Percentiles rank a stretch among this genome's conserved stretches.
phyloP scores from a whole-genome alignment of 169 alveolate genomes.

The Toxoplasma gondii region DNA sequence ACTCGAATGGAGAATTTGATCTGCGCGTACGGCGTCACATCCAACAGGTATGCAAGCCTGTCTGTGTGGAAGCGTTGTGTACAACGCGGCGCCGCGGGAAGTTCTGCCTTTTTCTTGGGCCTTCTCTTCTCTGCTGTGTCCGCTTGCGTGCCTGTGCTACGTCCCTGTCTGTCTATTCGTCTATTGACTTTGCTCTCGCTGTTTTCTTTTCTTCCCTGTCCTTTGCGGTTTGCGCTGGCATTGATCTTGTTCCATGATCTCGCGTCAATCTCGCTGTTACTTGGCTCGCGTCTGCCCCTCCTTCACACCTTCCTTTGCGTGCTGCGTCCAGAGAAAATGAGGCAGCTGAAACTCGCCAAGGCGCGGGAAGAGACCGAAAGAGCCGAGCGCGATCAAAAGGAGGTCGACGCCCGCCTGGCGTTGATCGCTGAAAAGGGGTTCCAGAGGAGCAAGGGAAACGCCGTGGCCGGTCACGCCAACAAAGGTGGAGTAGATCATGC shows the following conservation, averaged over 20 bases:
- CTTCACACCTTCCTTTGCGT: neutral
- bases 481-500: neutral
- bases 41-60: too few relatives aligned
- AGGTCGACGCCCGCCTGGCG: neutral
- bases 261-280: neutral
- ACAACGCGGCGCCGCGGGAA: too few relatives aligned
- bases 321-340: neutral
- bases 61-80: too few relatives aligned
- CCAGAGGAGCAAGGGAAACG: neutral
- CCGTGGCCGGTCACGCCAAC: neutral
- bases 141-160: too few relatives aligned
- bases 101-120: too few relatives aligned
- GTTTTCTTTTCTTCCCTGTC: neutral
- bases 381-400: neutral
- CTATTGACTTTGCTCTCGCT: neutral
- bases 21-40: too few relatives aligned
- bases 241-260: neutral
- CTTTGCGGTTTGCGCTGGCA: neutral
- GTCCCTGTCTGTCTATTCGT: too few relatives aligned
- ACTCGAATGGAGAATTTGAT: too few relatives aligned
- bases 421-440: neutral
- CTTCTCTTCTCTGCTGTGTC: too few relatives aligned
- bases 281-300: neutral
- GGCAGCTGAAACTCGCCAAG: slow-evolving; percentile 3
- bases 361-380: neutral